Conservation (phyloP, 164 flowering plant species). For the Tetracentron sinense region DNA sequence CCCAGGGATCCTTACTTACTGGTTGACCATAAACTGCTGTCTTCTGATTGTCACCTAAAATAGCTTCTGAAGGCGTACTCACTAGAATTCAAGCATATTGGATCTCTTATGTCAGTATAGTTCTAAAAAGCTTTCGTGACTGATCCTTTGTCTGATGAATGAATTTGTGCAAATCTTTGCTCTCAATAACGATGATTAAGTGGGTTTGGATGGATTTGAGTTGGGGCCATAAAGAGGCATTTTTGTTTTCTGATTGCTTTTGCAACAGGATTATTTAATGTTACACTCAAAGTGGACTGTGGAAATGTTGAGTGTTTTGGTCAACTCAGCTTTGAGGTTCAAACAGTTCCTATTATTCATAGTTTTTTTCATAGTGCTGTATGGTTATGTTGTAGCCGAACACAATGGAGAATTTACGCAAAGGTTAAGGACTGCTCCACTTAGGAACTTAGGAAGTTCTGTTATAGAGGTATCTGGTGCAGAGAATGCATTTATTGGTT, state of each 20-base stretch:
- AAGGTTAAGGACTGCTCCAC: constrained; percentile 60
- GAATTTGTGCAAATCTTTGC: too few relatives aligned
- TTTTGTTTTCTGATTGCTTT: neutral
- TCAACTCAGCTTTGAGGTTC: constrained; percentile 10
- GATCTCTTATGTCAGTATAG: too few relatives aligned
- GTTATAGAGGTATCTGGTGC: constrained; percentile 68
- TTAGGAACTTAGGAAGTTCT: constrained; percentile 35
- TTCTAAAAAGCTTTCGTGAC: too few relatives aligned
- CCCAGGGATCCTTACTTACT: neutral
- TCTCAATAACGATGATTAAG: too few relatives aligned
- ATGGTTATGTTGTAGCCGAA: constrained; percentile 32
- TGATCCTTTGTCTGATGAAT: too few relatives aligned
- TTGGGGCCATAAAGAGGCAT: neutral
- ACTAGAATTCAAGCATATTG: neutral
- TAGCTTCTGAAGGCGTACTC: neutral
- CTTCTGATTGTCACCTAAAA: neutral
- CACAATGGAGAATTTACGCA: constrained; percentile 22
- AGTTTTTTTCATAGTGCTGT: constrained; percentile 24
- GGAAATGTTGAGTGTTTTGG: neutral
- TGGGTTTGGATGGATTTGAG: neutral
- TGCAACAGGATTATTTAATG: neutral
- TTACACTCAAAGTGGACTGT: neutral
- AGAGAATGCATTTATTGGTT: constrained; percentile 32
- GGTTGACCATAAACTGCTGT: neutral
- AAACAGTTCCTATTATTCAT: constrained; percentile 26